A percentile compares a stretch with the other conserved stretches of the same genome.
phyloP scores from a whole-genome alignment of 179 eudicot species.

The Corrigiola litoralis region DNA sequence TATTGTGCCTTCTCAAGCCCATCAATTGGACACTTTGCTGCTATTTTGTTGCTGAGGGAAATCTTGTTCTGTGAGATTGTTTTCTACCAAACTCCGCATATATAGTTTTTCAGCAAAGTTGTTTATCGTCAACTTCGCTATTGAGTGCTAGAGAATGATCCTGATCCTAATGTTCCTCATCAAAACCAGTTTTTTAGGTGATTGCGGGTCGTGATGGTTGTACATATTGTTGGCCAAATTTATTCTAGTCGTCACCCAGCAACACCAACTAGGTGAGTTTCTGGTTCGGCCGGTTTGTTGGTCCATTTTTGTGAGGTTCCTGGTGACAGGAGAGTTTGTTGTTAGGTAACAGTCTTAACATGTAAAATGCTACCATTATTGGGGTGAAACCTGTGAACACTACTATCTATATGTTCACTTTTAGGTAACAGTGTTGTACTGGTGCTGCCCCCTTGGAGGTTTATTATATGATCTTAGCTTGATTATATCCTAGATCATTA shows the following conservation, averaged over 20 bases:
- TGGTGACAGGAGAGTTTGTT: too few species aligned
- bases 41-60: not conserved
- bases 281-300: too few species aligned
- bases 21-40: not conserved
- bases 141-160: not conserved
- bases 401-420: too few species aligned
- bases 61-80: not conserved
- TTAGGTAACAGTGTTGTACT: too few species aligned
- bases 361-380: too few species aligned
- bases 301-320: too few species aligned
- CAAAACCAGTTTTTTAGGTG: not conserved
- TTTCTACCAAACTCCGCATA: not conserved
- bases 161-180: not conserved
- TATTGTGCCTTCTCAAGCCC: not conserved
- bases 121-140: not conserved
- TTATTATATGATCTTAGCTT: too few species aligned
- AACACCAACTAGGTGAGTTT: too few species aligned
- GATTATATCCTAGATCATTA: too few species aligned
- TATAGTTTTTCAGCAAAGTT: not conserved
- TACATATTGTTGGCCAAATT: slow-evolving; percentile 15
- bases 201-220: slow-evolving; percentile 8
- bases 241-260: not conserved
- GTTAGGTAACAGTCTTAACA: too few species aligned
- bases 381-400: too few species aligned
- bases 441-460: too few species aligned